Percentiles rank a stretch among this genome's conserved stretches.
Conservation (phyloP, 352 stramenopile species). For the Globisporangium viniferum region DNA sequence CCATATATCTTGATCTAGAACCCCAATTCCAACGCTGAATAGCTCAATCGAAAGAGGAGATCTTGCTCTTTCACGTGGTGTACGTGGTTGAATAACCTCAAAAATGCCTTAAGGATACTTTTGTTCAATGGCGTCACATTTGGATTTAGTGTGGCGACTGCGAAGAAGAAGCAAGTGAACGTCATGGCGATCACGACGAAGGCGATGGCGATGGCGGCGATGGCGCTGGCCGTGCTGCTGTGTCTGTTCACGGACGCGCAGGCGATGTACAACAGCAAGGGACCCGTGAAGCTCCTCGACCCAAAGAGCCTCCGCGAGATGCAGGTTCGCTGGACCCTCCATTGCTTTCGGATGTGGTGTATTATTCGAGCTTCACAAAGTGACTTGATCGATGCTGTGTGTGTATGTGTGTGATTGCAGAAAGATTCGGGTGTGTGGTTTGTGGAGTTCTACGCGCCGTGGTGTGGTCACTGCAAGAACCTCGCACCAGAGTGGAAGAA, state of each 20-base stretch:
- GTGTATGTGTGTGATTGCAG: conserved; percentile 13
- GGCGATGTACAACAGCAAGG: conserved; percentile 64
- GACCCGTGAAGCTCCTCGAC: conserved; percentile 70
- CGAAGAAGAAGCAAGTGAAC: conserved; percentile 4
- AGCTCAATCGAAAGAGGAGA: too few relatives aligned
- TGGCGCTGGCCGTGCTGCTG: conserved; percentile 21
- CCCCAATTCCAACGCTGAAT: too few relatives aligned
- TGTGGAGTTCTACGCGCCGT: conserved; percentile 95
- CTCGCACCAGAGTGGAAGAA: conserved; percentile 92
- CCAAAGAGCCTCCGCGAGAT: conserved; percentile 68
- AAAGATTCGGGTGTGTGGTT: conserved; percentile 86
- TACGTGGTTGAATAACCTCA: too few relatives aligned
- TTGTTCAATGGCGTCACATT: too few relatives aligned
- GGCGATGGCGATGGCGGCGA: conserved; percentile 22
- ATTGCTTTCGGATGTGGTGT: not conserved
- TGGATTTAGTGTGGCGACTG: conserved; percentile 11
- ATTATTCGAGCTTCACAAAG: not conserved
- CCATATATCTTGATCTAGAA: too few relatives aligned
- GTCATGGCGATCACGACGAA: conserved; percentile 14
- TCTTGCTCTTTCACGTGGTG: too few relatives aligned
- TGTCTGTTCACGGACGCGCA: conserved; percentile 32
- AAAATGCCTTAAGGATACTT: too few relatives aligned
- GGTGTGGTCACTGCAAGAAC: conserved; percentile 94
- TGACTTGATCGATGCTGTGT: not conserved
- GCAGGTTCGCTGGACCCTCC: conserved; percentile 24